Evolutionary conservation across 805 yeast genomes (phyloP).

Genomic region (Saturnispora besseyi): DNA sequence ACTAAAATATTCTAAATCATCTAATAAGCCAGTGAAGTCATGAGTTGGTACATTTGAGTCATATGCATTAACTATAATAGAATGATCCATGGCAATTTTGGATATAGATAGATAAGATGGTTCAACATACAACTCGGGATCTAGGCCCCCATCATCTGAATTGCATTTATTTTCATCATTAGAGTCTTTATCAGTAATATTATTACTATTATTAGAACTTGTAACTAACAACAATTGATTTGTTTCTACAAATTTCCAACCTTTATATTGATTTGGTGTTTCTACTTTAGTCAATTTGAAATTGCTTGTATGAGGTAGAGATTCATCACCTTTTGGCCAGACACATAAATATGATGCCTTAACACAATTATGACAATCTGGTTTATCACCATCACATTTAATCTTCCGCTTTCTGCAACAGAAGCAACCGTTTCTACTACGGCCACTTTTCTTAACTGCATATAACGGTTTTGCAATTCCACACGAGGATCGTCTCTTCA

Average conservation of each 20-base stretch:
- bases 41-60: background rate
- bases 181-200: background rate
- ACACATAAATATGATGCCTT: constrained; percentile 10
- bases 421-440: constrained; percentile 18
- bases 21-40: background rate
- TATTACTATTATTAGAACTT: no score
- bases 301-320: constrained; percentile 13
- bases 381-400: constrained; percentile 21
- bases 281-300: constrained; percentile 15
- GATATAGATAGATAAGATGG: background rate
- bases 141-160: background rate
- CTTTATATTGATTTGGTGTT: background rate
- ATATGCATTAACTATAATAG: background rate
- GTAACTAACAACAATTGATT: background rate
- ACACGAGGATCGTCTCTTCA: background rate
- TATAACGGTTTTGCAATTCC: background rate
- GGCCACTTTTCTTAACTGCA: background rate
- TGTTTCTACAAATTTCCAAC: background rate
- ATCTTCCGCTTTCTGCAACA: constrained; percentile 23
- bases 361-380: constrained; percentile 15
- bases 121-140: background rate
- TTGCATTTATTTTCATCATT: background rate
- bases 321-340: constrained; percentile 15
- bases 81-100: background rate
- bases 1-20: constrained; percentile 1